Evolutionary conservation across 495 filamentous ascomycete genomes (phyloP).

Genomic region (Massariosphaeria phaeospora): DNA sequence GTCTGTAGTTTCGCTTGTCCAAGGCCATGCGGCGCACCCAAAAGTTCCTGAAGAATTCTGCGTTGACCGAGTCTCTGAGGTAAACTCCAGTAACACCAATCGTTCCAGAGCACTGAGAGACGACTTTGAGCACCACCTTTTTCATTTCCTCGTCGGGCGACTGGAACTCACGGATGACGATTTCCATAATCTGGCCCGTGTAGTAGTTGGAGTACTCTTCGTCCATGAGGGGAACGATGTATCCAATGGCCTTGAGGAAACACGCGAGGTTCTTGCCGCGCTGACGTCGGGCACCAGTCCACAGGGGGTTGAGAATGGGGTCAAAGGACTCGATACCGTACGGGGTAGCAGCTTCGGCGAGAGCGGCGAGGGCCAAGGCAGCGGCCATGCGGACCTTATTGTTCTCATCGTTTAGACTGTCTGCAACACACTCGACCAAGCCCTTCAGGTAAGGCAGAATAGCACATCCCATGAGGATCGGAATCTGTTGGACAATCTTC

Average conservation of each 20-base stretch:
- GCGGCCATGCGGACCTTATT: slow-evolving; percentile 96
- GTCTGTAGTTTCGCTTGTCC: slow-evolving; percentile 92
- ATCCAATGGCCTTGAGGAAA: slow-evolving; percentile 95
- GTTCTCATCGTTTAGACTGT: slow-evolving; percentile 95
- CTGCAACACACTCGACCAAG: slow-evolving; percentile 91
- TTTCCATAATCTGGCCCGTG: slow-evolving; percentile 97
- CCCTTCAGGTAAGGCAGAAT: slow-evolving; percentile 94
- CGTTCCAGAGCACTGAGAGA: slow-evolving; percentile 93
- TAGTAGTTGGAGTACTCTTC: slow-evolving; percentile 99
- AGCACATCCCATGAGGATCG: slow-evolving; percentile 98
- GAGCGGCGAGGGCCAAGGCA: slow-evolving; percentile 86
- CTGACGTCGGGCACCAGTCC: slow-evolving; percentile 93
- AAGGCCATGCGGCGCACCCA: slow-evolving; percentile 97
- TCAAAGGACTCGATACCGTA: slow-evolving; percentile 99
- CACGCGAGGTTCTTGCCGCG: slow-evolving; percentile 93
- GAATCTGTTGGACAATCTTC: slow-evolving; percentile 98
- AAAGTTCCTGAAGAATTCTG: slow-evolving; percentile 98
- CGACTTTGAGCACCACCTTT: slow-evolving; percentile 95
- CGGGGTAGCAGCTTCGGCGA: slow-evolving; percentile 94
- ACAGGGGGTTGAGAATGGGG: slow-evolving; percentile 92
- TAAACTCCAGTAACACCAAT: slow-evolving; percentile 92
- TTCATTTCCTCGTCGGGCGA: slow-evolving; percentile 99
- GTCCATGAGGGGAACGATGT: slow-evolving; percentile 98
- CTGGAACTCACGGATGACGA: slow-evolving; percentile 89
- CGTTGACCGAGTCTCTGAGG: slow-evolving; percentile 88